Conservation (phyloP, 192 early-diverging fungal species). For the Coemansia aciculifera region DNA sequence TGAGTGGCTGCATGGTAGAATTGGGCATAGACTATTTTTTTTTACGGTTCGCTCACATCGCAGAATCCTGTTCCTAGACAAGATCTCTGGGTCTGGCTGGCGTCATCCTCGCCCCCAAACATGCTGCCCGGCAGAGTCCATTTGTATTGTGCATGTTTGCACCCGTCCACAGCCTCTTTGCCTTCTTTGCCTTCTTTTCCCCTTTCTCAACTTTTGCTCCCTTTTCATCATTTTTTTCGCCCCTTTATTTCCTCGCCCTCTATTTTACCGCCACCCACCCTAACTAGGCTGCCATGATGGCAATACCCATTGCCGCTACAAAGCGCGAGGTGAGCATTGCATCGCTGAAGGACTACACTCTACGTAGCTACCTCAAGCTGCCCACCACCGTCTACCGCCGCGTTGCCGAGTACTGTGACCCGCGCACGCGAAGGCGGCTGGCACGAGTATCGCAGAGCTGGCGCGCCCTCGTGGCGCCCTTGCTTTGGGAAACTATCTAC, state of each 20-base stretch:
- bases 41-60: neutral
- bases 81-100: neutral
- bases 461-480: conserved; percentile 44
- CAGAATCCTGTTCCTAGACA: conserved; percentile 6
- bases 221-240: neutral
- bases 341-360: conserved; percentile 39
- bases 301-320: conserved; percentile 27
- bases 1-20: neutral
- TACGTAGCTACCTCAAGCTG: conserved; percentile 38
- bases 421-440: conserved; percentile 42
- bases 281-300: conserved; percentile 14
- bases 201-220: neutral
- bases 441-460: conserved; percentile 54
- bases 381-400: conserved; percentile 45
- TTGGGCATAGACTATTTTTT: conserved; percentile 5
- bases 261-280: conserved; percentile 4
- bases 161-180: neutral
- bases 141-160: neutral
- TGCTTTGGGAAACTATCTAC: conserved; percentile 48
- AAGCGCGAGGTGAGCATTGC: conserved; percentile 30
- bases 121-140: neutral
- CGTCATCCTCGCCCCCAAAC: conserved; percentile 1
- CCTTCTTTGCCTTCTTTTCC: neutral
- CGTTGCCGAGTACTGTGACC: conserved; percentile 53
- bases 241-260: neutral